phyloP scores from a whole-genome alignment of 1,139 yeast genomes.

The Candida mesenterica region DNA sequence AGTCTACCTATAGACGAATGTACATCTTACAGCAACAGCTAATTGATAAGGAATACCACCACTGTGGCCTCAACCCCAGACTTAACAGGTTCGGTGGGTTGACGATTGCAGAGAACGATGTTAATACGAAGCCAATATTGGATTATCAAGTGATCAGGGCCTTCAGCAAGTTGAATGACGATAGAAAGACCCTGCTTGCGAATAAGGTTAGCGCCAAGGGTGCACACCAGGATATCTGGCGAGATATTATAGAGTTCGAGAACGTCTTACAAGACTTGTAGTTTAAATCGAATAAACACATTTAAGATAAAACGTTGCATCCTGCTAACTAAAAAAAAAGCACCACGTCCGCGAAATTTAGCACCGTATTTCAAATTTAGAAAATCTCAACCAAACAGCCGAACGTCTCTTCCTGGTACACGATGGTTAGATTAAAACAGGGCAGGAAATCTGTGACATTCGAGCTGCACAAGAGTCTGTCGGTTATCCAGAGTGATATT shows the following conservation, averaged over 20 bases:
- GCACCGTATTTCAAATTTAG: too few species aligned
- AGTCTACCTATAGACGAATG: slow-evolving; percentile 72
- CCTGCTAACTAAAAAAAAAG: too few species aligned
- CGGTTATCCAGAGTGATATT: too few species aligned
- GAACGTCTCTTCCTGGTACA: too few species aligned
- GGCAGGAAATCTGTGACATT: slow-evolving; percentile 17
- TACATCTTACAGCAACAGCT: slow-evolving; percentile 87
- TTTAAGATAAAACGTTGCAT: too few species aligned
- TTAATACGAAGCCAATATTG: slow-evolving; percentile 53
- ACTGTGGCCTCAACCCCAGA: slow-evolving; percentile 80
- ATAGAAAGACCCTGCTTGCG: slow-evolving; percentile 52
- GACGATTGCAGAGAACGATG: slow-evolving; percentile 31
- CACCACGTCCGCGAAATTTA: too few species aligned
- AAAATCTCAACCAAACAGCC: too few species aligned
- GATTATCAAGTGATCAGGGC: slow-evolving; percentile 56
- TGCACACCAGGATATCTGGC: slow-evolving; percentile 61
- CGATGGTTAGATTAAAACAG: slow-evolving; percentile 10
- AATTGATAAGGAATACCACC: slow-evolving; percentile 69
- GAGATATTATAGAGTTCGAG: slow-evolving; percentile 59
- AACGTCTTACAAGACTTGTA: slow-evolving; percentile 32
- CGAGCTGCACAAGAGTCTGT: slow-evolving; percentile 3
- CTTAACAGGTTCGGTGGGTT: slow-evolving; percentile 61
- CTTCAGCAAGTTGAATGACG: slow-evolving; percentile 56
- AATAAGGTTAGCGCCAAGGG: slow-evolving; percentile 55
- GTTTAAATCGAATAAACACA: too few species aligned